A percentile compares a stretch with the other conserved stretches of the same genome.
Conservation (phyloP, 169 alveolate species). For the Eimeria tenella region DNA sequence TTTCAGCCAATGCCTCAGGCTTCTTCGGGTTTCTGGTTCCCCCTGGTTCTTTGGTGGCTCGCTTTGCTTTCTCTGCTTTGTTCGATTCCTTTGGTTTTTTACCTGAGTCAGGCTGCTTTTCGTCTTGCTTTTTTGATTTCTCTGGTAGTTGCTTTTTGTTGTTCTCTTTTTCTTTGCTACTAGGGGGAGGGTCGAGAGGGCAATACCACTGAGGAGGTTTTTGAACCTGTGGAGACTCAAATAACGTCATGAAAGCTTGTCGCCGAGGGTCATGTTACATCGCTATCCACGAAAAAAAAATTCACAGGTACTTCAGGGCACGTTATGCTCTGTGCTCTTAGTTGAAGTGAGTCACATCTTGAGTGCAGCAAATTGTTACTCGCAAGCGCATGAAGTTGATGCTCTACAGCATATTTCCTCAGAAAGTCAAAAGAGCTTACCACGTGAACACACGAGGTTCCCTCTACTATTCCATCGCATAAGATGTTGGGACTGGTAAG, state of each 20-base stretch:
- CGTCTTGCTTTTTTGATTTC: neutral
- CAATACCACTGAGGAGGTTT: constrained; percentile 68
- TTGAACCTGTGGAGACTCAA: neutral
- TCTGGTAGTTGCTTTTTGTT: neutral
- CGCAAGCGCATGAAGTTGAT: neutral
- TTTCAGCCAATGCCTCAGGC: neutral
- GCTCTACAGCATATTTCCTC: neutral
- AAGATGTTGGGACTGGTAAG: neutral
- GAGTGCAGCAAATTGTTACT: neutral
- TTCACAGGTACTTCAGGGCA: neutral
- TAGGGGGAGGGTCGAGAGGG: constrained; percentile 50
- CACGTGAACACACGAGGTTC: constrained; percentile 14
- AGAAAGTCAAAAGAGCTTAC: neutral
- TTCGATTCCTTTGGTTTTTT: neutral
- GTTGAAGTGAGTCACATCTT: neutral
- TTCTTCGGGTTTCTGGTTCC: neutral
- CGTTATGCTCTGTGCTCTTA: neutral
- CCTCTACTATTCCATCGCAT: constrained; percentile 47
- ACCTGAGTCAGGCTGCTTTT: neutral
- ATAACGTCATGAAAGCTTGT: too few relatives aligned
- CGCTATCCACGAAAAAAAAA: neutral
- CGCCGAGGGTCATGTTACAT: neutral
- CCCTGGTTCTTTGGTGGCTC: neutral
- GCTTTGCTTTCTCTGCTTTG: neutral
- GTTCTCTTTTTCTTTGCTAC: neutral